These are phyloP conservation scores for Colletotrichum caudatum DNA, from an alignment of 2,329 filamentous ascomycete genomes.

Conservation along the genomic window DNA sequence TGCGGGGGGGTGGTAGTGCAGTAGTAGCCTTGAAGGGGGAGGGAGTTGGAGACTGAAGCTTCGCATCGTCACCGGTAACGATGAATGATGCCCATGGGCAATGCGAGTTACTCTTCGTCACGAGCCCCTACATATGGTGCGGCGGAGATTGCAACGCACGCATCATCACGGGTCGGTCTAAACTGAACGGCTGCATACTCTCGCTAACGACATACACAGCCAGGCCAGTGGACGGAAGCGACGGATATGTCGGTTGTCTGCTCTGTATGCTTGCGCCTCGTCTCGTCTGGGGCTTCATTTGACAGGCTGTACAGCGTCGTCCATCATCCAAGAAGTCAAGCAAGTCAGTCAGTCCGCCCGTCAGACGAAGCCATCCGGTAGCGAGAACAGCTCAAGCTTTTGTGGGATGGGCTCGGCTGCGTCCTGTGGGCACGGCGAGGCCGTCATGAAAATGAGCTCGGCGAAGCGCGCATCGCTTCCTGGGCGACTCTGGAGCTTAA, in stretches of 20 bases:
- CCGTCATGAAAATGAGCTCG: neutral
- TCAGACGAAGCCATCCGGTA: neutral
- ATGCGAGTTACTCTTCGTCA: neutral
- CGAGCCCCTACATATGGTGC: neutral
- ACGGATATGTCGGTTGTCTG: conserved; percentile 4
- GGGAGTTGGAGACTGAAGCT: neutral
- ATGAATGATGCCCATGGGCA: neutral
- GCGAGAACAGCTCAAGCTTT: neutral
- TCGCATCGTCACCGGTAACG: neutral
- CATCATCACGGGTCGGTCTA: conserved; percentile 10
- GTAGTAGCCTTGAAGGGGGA: conserved; percentile 21
- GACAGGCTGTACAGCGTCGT: conserved; percentile 31
- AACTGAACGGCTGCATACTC: neutral
- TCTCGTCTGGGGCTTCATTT: conserved; percentile 28
- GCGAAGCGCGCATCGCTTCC: neutral
- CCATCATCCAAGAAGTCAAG: neutral
- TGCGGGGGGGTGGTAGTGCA: conserved; percentile 31
- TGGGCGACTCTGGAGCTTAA: neutral
- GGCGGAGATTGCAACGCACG: neutral
- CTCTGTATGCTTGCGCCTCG: conserved; percentile 1
- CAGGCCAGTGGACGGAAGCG: neutral
- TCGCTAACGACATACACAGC: neutral
- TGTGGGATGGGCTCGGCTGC: neutral
- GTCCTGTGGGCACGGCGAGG: neutral
- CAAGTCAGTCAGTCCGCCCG: neutral